Conservation (phyloP, 345 rosid species). For the Gossypium australe region DNA sequence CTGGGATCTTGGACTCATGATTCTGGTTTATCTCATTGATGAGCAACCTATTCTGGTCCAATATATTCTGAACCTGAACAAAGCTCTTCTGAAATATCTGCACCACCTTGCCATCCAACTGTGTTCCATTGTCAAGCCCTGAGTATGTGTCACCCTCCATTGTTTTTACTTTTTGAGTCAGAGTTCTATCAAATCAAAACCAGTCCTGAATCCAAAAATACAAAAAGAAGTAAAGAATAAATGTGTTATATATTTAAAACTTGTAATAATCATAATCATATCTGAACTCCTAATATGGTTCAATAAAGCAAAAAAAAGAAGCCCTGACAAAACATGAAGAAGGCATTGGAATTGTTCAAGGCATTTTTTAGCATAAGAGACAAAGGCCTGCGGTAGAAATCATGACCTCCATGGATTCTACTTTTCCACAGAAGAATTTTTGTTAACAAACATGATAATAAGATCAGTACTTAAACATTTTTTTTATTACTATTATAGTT, state of each 20-base stretch:
- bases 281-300: neutral
- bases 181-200: slow-evolving; percentile 23
- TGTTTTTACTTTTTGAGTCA: slow-evolving; percentile 8
- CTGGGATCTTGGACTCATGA: slow-evolving; percentile 70
- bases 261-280: slow-evolving; percentile 11
- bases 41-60: slow-evolving; percentile 66
- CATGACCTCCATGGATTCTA: slow-evolving; percentile 32
- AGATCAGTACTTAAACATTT: slow-evolving; percentile 3
- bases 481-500: slow-evolving; percentile 13
- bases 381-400: slow-evolving; percentile 35
- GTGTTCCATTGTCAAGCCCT: slow-evolving; percentile 44
- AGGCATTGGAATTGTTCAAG: slow-evolving; percentile 25
- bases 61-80: slow-evolving; percentile 59
- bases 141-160: slow-evolving; percentile 64
- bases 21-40: slow-evolving; percentile 78
- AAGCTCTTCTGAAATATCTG: slow-evolving; percentile 70
- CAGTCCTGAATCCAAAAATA: slow-evolving; percentile 20
- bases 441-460: slow-evolving; percentile 12
- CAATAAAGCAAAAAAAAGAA: neutral
- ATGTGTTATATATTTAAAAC: neutral
- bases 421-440: slow-evolving; percentile 8
- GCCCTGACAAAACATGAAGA: slow-evolving; percentile 13
- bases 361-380: slow-evolving; percentile 30
- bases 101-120: slow-evolving; percentile 51
- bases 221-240: neutral